A percentile compares a stretch with the other conserved stretches of the same genome.
These are phyloP conservation scores for Apiospora marii DNA, from an alignment of 2,329 filamentous ascomycete species.

Conservation along the genomic window DNA sequence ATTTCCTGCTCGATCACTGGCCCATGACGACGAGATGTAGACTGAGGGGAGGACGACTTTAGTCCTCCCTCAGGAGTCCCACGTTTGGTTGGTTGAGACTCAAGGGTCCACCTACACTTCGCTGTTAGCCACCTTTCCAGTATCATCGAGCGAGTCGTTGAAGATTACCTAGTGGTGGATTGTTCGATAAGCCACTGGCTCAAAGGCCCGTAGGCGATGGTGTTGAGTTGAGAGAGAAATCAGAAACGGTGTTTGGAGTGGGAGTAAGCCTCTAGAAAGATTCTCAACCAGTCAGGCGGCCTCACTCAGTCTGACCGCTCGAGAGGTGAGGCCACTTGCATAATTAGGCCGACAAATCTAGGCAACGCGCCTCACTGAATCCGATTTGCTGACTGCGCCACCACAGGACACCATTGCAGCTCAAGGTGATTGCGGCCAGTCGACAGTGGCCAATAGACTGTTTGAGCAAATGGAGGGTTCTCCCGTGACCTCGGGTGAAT, in stretches of 20 bases:
- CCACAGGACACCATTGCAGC: no score
- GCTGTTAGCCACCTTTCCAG: background rate
- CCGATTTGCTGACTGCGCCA: no score
- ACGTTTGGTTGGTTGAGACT: background rate
- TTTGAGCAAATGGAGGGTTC: no score
- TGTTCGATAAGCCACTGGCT: background rate
- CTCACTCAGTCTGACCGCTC: background rate
- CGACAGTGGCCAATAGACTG: no score
- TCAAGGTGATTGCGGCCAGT: no score
- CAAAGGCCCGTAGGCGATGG: background rate
- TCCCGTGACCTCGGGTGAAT: no score
- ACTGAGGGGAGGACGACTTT: background rate
- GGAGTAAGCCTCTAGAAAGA: background rate
- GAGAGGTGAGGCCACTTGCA: background rate
- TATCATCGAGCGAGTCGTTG: background rate
- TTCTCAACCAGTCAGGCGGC: background rate
- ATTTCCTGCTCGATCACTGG: background rate
- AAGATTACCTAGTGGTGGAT: background rate
- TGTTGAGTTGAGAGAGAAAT: background rate
- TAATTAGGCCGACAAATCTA: background rate
- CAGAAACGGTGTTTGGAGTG: background rate
- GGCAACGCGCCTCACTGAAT: no score
- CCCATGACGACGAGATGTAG: background rate
- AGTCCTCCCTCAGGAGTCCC: background rate
- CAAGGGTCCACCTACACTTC: background rate